Evolutionary conservation across 1,284 basidiomycete species (phyloP).

Genomic region (Ceratobasidium sp.): DNA sequence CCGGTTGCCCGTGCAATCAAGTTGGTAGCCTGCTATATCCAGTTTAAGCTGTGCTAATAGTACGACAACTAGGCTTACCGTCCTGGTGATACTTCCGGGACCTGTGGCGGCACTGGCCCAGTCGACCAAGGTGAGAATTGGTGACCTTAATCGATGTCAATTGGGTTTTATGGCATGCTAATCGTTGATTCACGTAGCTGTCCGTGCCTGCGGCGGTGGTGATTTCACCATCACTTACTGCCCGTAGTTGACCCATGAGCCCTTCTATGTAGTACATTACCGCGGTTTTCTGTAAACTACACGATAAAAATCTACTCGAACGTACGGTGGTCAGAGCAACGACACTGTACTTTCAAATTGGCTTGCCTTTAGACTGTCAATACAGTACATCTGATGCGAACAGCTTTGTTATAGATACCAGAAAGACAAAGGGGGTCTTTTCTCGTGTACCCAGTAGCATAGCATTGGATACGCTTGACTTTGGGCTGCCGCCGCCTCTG

Average conservation of each 20-base stretch:
- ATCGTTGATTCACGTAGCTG: neutral
- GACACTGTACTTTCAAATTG: too few species aligned
- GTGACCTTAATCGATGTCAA: too few species aligned
- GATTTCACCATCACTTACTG: slow-evolving; percentile 48
- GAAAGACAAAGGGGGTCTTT: too few species aligned
- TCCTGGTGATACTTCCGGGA: slow-evolving; percentile 41
- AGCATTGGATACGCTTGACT: too few species aligned
- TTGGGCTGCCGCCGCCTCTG: too few species aligned
- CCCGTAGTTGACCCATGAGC: slow-evolving; percentile 17
- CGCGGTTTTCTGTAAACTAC: slow-evolving; percentile 6
- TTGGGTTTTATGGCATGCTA: neutral
- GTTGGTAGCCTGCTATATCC: neutral
- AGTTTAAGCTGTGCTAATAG: neutral
- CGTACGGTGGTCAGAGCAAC: too few species aligned
- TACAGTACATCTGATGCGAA: too few species aligned
- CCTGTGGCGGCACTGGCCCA: slow-evolving; percentile 39
- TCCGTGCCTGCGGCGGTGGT: slow-evolving; percentile 30
- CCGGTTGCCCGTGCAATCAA: slow-evolving; percentile 45
- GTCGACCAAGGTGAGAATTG: slow-evolving; percentile 23
- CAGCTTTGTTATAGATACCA: too few species aligned
- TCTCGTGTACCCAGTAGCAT: too few species aligned
- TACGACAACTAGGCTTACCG: slow-evolving; percentile 23
- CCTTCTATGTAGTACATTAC: neutral
- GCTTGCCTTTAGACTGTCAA: too few species aligned
- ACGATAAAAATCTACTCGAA: neutral